phyloP scores from a whole-genome alignment of 768 basidiomycete species.

The Lactifluus volemus region DNA sequence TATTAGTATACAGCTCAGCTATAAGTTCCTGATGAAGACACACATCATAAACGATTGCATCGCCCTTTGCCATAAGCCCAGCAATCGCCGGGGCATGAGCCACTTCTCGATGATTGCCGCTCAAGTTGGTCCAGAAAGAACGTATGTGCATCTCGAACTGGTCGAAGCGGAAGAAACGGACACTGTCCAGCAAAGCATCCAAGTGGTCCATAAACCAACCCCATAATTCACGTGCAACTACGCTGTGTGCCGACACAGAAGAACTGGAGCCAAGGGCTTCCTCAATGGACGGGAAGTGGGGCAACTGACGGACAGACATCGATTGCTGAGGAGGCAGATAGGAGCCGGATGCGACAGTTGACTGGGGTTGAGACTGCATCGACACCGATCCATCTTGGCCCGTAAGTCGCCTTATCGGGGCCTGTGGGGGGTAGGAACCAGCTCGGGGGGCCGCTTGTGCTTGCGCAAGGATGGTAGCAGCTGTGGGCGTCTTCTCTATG shows the following conservation, averaged over 20 bases:
- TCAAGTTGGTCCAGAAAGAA: constrained; percentile 74
- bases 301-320: constrained; percentile 64
- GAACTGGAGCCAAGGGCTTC: constrained; percentile 72
- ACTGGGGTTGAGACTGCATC: constrained; percentile 36
- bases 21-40: constrained; percentile 27
- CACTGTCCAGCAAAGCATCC: constrained; percentile 70
- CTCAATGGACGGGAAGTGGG: constrained; percentile 78
- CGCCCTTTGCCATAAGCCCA: constrained; percentile 80
- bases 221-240: constrained; percentile 84
- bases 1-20: constrained; percentile 13
- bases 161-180: constrained; percentile 74
- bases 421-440: constrained; percentile 54
- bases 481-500: constrained; percentile 83
- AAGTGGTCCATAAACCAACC: constrained; percentile 88
- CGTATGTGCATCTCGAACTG: constrained; percentile 84
- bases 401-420: constrained; percentile 66
- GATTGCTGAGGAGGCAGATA: constrained; percentile 41
- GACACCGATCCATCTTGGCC: constrained; percentile 47
- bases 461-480: constrained; percentile 65
- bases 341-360: constrained; percentile 34
- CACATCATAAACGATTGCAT: constrained; percentile 87
- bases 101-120: constrained; percentile 72
- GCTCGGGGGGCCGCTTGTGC: constrained; percentile 58
- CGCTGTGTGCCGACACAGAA: constrained; percentile 57
- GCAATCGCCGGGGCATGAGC: constrained; percentile 86